Conservation (phyloP, 306 rosid species). For the Sindora glabra region DNA sequence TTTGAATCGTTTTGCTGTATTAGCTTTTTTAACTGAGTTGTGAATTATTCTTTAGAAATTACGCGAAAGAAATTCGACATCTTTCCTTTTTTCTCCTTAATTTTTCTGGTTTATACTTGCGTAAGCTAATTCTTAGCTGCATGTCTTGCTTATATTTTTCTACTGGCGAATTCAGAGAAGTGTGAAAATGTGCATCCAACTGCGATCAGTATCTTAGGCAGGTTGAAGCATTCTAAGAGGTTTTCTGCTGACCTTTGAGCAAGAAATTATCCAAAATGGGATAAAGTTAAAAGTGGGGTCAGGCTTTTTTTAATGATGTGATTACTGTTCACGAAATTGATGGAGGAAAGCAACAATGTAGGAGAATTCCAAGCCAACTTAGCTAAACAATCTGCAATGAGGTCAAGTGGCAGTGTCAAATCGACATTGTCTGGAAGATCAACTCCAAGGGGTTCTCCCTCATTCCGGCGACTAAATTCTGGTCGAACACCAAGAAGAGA, state of each 20-base stretch:
- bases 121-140: not conserved
- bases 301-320: slow-evolving; percentile 20
- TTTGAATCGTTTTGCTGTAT: too few relatives aligned
- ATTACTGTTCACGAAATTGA: slow-evolving; percentile 23
- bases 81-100: not conserved
- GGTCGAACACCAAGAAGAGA: slow-evolving; percentile 63
- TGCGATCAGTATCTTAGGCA: not conserved
- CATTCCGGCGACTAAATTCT: slow-evolving; percentile 47
- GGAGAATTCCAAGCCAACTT: slow-evolving; percentile 38
- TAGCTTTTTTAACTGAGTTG: too few relatives aligned
- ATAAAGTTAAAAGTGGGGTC: slow-evolving; percentile 2
- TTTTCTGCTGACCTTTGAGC: not conserved
- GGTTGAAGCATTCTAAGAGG: not conserved
- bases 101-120: not conserved
- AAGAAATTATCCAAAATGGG: slow-evolving; percentile 1
- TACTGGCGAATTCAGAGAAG: not conserved
- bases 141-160: not conserved
- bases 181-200: not conserved
- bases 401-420: slow-evolving; percentile 50
- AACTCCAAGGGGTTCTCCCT: slow-evolving; percentile 54
- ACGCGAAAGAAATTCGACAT: not conserved
- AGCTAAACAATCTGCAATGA: slow-evolving; percentile 27
- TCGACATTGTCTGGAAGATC: slow-evolving; percentile 57
- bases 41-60: not conserved
- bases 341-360: slow-evolving; percentile 51